Evolutionary conservation across 805 yeast species (phyloP).

Genomic region (Hanseniaspora lindneri): DNA sequence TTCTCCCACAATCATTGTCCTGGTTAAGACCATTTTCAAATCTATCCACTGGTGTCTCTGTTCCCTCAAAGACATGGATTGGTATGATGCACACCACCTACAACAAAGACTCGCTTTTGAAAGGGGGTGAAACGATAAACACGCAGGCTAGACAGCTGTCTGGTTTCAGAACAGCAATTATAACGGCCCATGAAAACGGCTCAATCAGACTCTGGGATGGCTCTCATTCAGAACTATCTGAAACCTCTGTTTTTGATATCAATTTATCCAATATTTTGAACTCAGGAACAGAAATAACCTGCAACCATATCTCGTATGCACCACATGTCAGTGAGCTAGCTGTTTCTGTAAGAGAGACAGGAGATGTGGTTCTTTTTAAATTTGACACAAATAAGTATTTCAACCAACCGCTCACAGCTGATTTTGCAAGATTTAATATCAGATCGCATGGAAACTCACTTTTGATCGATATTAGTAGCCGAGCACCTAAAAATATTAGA

Average conservation of each 20-base stretch:
- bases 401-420: constrained; percentile 22
- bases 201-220: constrained; percentile 75
- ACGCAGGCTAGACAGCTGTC: constrained; percentile 28
- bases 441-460: constrained; percentile 18
- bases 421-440: constrained; percentile 24
- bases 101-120: constrained; percentile 38
- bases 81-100: constrained; percentile 56
- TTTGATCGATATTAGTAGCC: constrained; percentile 40
- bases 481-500: constrained; percentile 39
- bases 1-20: constrained; percentile 71
- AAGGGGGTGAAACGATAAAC: constrained; percentile 65
- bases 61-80: constrained; percentile 59
- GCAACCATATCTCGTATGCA: constrained; percentile 57
- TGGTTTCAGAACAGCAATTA: constrained; percentile 46
- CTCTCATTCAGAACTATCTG: constrained; percentile 58
- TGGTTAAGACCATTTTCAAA: constrained; percentile 68
- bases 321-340: constrained; percentile 67
- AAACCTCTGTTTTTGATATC: constrained; percentile 47
- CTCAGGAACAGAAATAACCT: constrained; percentile 35
- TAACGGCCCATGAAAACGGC: constrained; percentile 83
- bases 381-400: constrained; percentile 46
- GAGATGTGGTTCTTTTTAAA: constrained; percentile 65
- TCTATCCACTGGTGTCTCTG: constrained; percentile 40
- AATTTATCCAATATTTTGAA: constrained; percentile 41
- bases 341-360: constrained; percentile 46